A percentile compares a stretch with the other conserved stretches of the same genome.
Conservation (phyloP, 2,329 filamentous ascomycete species). For the Paracamarosporium sp. region DNA sequence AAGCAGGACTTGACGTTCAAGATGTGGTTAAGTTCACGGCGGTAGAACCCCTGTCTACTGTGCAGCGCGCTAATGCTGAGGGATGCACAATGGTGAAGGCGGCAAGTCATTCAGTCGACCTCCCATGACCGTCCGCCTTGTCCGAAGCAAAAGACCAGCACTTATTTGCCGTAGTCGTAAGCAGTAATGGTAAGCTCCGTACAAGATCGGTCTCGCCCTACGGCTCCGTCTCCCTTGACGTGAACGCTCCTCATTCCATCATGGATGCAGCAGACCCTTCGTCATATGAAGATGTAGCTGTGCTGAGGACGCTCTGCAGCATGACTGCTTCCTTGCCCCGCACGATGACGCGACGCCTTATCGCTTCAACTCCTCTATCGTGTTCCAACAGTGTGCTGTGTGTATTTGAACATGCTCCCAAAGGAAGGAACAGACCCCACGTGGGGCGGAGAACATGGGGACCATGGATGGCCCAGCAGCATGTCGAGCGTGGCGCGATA, state of each 20-base stretch:
- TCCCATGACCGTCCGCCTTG: background rate
- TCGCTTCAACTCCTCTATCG: background rate
- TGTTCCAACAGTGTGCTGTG: background rate
- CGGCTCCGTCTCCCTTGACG: conserved; percentile 10
- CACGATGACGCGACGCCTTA: conserved; percentile 8
- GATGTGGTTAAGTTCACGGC: background rate
- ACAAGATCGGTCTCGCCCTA: conserved; percentile 9
- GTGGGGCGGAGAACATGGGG: conserved; percentile 8
- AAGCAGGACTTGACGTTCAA: background rate
- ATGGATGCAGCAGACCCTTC: background rate
- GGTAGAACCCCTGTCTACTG: background rate
- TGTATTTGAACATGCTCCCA: background rate
- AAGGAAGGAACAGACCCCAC: conserved; percentile 3
- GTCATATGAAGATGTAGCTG: background rate
- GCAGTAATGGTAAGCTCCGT: conserved; percentile 9
- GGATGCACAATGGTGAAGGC: background rate
- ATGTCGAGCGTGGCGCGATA: background rate
- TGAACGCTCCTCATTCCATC: conserved; percentile 6
- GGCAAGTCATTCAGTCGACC: background rate
- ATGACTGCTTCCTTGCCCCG: conserved; percentile 18
- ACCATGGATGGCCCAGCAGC: background rate
- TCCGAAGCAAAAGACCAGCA: background rate
- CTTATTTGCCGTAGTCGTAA: background rate
- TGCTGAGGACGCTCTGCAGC: conserved; percentile 10
- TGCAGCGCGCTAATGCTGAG: conserved; percentile 5